phyloP scores from a whole-genome alignment of 306 rosid species.

The Vigna nakashimae region DNA sequence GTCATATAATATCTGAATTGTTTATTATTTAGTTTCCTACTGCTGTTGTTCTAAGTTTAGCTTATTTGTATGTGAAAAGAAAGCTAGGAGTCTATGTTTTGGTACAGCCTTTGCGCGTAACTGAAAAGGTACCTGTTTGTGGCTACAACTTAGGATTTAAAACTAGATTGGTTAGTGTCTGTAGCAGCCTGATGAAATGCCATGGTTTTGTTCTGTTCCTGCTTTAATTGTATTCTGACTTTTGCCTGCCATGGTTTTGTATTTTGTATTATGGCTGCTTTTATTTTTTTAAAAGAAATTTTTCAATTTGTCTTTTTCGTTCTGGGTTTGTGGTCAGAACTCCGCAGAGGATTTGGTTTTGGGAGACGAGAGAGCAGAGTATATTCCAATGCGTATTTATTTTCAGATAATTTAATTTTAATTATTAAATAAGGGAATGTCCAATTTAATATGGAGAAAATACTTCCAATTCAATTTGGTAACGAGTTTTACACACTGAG shows the following conservation, averaged over 20 bases:
- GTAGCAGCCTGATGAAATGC: conserved; percentile 10
- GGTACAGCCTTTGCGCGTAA: conserved; percentile 12
- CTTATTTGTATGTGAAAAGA: no score
- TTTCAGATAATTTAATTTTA: background rate
- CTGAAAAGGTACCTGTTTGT: conserved; percentile 13
- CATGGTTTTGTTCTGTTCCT: conserved; percentile 13
- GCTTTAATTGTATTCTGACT: background rate
- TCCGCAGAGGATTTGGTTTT: conserved; percentile 5
- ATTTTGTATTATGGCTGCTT: no score
- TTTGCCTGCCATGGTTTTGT: background rate
- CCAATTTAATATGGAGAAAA: no score
- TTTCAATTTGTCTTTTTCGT: conserved; percentile 33
- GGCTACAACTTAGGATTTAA: conserved; percentile 21
- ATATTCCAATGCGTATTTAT: background rate
- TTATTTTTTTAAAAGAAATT: background rate
- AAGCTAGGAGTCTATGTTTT: conserved; percentile 21
- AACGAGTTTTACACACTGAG: background rate
- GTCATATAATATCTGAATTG: no score
- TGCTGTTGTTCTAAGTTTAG: no score
- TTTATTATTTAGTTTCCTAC: no score
- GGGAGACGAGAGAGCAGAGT: background rate
- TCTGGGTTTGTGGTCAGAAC: conserved; percentile 19
- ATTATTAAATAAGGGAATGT: background rate
- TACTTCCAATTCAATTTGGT: background rate
- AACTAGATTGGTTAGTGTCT: conserved; percentile 28